These are phyloP conservation scores for Carpinus fangiana DNA, from an alignment of 306 rosid genomes.

Conservation along the genomic window DNA sequence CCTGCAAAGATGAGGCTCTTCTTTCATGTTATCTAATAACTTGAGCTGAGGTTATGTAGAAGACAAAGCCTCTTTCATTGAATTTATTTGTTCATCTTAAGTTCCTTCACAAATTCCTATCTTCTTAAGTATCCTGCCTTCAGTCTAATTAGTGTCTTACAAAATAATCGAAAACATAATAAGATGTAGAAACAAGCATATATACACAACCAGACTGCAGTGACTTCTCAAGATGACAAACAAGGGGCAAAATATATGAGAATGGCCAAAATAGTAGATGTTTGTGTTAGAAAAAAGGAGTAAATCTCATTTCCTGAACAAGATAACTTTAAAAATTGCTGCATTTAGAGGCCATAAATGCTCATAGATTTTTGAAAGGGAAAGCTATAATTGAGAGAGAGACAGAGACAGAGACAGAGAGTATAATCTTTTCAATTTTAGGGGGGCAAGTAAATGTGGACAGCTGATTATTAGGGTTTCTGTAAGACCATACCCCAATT, in stretches of 20 bases:
- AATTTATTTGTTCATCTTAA: slow-evolving; percentile 23
- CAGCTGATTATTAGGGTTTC: too few relatives aligned
- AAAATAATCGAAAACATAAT: too few relatives aligned
- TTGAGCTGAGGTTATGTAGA: slow-evolving; percentile 38
- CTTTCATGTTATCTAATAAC: slow-evolving; percentile 32
- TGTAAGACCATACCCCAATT: neutral
- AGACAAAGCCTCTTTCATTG: slow-evolving; percentile 11
- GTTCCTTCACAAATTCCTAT: slow-evolving; percentile 7
- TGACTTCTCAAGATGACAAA: too few relatives aligned
- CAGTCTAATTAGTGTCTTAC: neutral
- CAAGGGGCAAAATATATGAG: too few relatives aligned
- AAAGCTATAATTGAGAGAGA: slow-evolving; percentile 1
- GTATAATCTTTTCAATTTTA: neutral
- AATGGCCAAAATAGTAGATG: too few relatives aligned
- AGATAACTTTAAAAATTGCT: neutral
- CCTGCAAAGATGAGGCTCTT: slow-evolving; percentile 64
- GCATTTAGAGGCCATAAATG: neutral
- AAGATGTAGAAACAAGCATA: too few relatives aligned
- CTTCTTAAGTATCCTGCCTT: slow-evolving; percentile 6
- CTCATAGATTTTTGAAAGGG: neutral
- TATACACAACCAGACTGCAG: too few relatives aligned
- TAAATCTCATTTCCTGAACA: slow-evolving; percentile 6
- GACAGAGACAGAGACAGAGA: neutral
- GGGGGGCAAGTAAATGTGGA: neutral
- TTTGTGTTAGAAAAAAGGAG: neutral